Evolutionary conservation across 257 asterid species (phyloP).

Genomic region (Solanum paucissectum): DNA sequence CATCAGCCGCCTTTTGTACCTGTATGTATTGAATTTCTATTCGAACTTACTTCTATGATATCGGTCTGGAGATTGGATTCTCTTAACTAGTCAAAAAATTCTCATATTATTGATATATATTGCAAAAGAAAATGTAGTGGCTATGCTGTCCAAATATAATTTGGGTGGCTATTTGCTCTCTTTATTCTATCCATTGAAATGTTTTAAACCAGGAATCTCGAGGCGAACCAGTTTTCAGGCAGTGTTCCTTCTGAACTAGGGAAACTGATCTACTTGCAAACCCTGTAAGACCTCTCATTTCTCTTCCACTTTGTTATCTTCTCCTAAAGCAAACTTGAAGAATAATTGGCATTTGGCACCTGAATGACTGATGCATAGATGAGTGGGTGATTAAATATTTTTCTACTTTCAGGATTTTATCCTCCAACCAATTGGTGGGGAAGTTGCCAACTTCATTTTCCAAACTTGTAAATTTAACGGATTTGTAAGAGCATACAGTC

Average conservation of each 20-base stretch:
- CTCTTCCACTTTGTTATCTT: not conserved
- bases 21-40: constrained; percentile 41
- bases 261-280: constrained; percentile 36
- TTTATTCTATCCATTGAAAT: not conserved
- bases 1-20: constrained; percentile 63
- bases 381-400: not conserved
- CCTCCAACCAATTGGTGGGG: constrained; percentile 67
- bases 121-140: not conserved
- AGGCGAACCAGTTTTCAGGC: constrained; percentile 70
- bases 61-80: not conserved
- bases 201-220: constrained; percentile 56
- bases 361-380: constrained; percentile 4
- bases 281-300: constrained; percentile 45
- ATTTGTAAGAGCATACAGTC: constrained; percentile 51
- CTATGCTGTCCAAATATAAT: not conserved
- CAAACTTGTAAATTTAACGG: constrained; percentile 40
- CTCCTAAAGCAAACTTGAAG: not conserved
- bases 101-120: not conserved
- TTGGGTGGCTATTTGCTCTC: not conserved
- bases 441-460: constrained; percentile 58
- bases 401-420: constrained; percentile 57
- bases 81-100: not conserved
- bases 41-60: not conserved
- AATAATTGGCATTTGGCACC: not conserved
- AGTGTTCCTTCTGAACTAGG: constrained; percentile 63